phyloP scores from a whole-genome alignment of 75 land plant species.

The Selaginella tamariscina region DNA sequence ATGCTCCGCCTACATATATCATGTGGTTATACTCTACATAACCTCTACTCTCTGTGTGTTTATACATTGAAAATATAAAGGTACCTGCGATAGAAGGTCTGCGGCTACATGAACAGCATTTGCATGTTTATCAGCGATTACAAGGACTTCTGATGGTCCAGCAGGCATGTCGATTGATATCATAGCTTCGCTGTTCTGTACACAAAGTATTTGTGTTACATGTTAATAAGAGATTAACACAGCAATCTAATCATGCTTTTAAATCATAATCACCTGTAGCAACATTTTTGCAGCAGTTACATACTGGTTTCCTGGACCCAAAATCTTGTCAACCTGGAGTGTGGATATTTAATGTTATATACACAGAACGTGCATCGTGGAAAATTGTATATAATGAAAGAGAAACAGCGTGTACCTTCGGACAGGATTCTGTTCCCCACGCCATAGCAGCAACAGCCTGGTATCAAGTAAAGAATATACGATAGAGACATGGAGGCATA shows the following conservation, averaged over 20 bases:
- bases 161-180: slow-evolving; percentile 90
- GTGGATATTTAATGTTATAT: neutral
- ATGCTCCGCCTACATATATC: slow-evolving; percentile 90
- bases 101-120: slow-evolving; percentile 90
- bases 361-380: neutral
- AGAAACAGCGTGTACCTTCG: slow-evolving; percentile 49
- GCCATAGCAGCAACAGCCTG: slow-evolving; percentile 99
- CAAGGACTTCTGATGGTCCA: slow-evolving; percentile 97
- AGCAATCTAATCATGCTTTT: no score
- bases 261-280: slow-evolving; percentile 94
- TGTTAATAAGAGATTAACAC: no score
- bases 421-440: slow-evolving; percentile 95
- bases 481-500: neutral
- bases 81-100: slow-evolving; percentile 95
- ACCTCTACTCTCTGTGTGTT: slow-evolving; percentile 5
- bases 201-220: no score
- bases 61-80: neutral
- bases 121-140: slow-evolving; percentile 86
- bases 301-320: slow-evolving; percentile 99
- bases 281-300: slow-evolving; percentile 99
- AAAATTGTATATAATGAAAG: neutral
- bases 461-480: no score
- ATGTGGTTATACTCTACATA: no score
- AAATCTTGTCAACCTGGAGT: slow-evolving; percentile 84
- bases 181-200: slow-evolving; percentile 91